Evolutionary conservation across 345 rosid species (phyloP).

Genomic region (Cochlearia excelsa): DNA sequence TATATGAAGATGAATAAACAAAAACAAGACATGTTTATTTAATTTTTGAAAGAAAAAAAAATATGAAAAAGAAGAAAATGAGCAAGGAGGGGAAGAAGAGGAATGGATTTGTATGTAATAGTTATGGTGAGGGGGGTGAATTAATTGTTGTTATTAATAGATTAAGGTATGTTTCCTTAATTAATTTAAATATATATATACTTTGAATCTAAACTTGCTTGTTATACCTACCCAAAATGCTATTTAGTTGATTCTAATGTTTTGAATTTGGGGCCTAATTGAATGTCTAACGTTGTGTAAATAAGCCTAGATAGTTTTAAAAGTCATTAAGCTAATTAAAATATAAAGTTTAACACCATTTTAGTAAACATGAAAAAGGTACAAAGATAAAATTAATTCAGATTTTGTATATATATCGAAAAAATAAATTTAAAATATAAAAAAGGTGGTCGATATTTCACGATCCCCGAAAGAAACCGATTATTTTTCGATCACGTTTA

Average conservation of each 20-base stretch:
- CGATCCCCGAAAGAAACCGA: no score
- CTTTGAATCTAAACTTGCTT: slow-evolving; percentile 15
- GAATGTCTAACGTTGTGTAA: slow-evolving; percentile 1
- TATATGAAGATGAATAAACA: slow-evolving; percentile 23
- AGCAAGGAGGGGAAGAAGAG: neutral
- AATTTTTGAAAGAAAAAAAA: neutral
- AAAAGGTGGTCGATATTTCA: no score
- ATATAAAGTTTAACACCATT: no score
- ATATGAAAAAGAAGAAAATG: neutral
- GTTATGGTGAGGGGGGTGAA: slow-evolving; percentile 6
- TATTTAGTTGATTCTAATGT: slow-evolving; percentile 1
- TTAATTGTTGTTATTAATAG: slow-evolving; percentile 5
- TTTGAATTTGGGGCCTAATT: neutral
- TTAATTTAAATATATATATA: slow-evolving; percentile 9
- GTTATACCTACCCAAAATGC: slow-evolving; percentile 9
- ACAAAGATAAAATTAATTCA: no score
- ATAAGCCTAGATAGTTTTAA: no score
- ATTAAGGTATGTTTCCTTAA: slow-evolving; percentile 21
- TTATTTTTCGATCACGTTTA: no score
- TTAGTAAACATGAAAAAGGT: no score
- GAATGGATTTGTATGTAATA: slow-evolving; percentile 17
- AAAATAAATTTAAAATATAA: no score
- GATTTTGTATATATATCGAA: no score
- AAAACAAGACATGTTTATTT: slow-evolving; percentile 24
- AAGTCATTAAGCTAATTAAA: no score